Evolutionary conservation across 2,329 filamentous ascomycete species (phyloP), one percentile per base, ranked within the genome.

Genomic region (Fusarium acutatum): DNA sequence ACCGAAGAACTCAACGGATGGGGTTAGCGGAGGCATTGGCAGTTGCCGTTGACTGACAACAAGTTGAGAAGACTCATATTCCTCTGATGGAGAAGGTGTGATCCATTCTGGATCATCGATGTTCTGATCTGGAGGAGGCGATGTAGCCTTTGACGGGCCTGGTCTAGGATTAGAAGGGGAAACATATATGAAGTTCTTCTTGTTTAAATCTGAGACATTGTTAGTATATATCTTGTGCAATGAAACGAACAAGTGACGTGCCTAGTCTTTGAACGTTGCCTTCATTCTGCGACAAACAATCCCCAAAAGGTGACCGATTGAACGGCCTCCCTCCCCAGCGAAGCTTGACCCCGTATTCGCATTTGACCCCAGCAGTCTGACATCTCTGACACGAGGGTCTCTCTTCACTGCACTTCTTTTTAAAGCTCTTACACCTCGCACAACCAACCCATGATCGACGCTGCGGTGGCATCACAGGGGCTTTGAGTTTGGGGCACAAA

Each of bases 371-470:
- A 8, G 71, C 71, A 18, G 38, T 57, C 54, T 57, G 64, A 35
- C 71, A 73, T 28, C 71, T 69, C 56, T 74, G 67, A 41, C 71
- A 73, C 24, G 50, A 35, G 8, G 71, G 71, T 14, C 67, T 53
- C 13, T 73, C 71, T 28, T 73, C 71, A 30, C 54, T 74, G 62
- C 71, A 73, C 54, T 73, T 73, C 71, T 73, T 73, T 49, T 73
- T 73, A 64, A 74, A 73, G 30, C 71, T 71, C 67, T 73, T 73
- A 44, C 71, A 73, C 38, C 71, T 63, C n/a, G 67, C 37, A 38
- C 71, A 73, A 59, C 71, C 71, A 24, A 74, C 71, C 71, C 71
- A 73, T 61, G 71, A 73, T 54, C 71, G 71, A 68, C 71, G 71
- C 62, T 74, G 67, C 30, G 71, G 71, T 26, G 71, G 67, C 71